Evolutionary conservation across 768 basidiomycete species (phyloP).

Genomic region (Tubosaeta sp.): DNA sequence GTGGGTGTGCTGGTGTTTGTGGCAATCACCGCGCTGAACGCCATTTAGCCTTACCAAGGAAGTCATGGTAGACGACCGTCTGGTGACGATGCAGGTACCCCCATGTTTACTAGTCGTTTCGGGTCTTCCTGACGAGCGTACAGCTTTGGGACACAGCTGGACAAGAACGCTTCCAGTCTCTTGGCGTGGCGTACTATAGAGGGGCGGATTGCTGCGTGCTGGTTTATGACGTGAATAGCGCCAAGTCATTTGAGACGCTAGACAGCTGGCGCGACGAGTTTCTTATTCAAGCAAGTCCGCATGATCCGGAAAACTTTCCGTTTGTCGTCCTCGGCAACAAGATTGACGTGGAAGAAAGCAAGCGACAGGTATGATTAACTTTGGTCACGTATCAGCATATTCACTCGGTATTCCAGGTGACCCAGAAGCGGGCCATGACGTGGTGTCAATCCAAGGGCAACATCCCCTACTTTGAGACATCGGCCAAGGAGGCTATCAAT

Average conservation of each 20-base stretch:
- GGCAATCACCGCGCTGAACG: constrained; percentile 4
- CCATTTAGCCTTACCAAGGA: constrained; percentile 85
- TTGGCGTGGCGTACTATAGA: constrained; percentile 98
- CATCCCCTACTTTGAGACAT: constrained; percentile 99
- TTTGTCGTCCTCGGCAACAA: constrained; percentile 99
- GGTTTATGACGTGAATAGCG: constrained; percentile 98
- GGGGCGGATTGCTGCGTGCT: constrained; percentile 99
- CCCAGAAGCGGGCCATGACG: constrained; percentile 99
- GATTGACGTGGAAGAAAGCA: constrained; percentile 99
- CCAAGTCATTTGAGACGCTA: constrained; percentile 97
- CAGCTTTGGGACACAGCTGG: constrained; percentile 99
- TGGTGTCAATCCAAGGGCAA: constrained; percentile 99
- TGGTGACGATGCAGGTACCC: constrained; percentile 97
- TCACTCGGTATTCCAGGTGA: constrained; percentile 55
- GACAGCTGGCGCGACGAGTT: constrained; percentile 99
- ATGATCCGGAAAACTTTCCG: constrained; percentile 99
- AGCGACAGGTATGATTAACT: constrained; percentile 71
- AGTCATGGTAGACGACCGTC: constrained; percentile 95
- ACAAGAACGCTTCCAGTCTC: constrained; percentile 98
- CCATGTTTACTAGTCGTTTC: not conserved
- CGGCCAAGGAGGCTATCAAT: constrained; percentile 99
- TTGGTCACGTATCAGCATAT: not conserved
- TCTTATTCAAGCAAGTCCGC: constrained; percentile 96
- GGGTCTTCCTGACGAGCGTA: constrained; percentile 1
- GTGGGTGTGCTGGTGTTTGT: constrained; percentile 44